These are phyloP conservation scores for Pelargonium australe DNA, from an alignment of 441 rosid species.

Conservation along the genomic window DNA sequence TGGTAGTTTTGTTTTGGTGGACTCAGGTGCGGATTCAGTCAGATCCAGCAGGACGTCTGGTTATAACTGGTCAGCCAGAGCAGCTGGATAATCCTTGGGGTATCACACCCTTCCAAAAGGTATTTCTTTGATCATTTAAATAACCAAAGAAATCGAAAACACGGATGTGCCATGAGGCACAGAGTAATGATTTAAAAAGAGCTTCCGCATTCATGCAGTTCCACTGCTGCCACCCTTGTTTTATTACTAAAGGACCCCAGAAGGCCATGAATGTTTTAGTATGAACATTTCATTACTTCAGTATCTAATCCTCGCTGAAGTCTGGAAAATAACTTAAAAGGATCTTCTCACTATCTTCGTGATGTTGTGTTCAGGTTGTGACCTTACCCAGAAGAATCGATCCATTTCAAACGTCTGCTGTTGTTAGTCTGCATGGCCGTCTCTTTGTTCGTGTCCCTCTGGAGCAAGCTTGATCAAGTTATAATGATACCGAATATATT, in stretches of 20 bases:
- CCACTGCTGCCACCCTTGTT: too few relatives aligned
- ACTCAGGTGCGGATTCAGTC: conserved; percentile 77
- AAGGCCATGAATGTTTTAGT: too few relatives aligned
- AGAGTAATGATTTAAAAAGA: background rate
- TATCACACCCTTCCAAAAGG: conserved; percentile 87
- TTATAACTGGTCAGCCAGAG: conserved; percentile 84
- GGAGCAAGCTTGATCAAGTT: conserved; percentile 29
- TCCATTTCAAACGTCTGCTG: conserved; percentile 65
- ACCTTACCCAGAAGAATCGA: conserved; percentile 70
- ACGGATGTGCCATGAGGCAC: too few relatives aligned
- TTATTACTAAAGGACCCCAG: too few relatives aligned
- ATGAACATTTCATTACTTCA: too few relatives aligned
- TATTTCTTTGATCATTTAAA: conserved; percentile 20
- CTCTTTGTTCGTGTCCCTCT: conserved; percentile 62
- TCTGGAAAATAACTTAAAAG: background rate
- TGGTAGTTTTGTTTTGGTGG: background rate
- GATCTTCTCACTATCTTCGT: background rate
- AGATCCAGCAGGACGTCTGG: conserved; percentile 77
- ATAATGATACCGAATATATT: background rate
- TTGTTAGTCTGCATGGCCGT: conserved; percentile 75
- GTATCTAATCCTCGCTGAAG: too few relatives aligned
- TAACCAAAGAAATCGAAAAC: background rate
- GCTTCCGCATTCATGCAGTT: background rate
- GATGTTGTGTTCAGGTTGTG: conserved; percentile 45
- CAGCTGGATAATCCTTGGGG: conserved; percentile 93